Evolutionary conservation across 2,329 filamentous ascomycete species (phyloP), one percentile per base, ranked within the genome.

Genomic region (Trichoderma oligosporum): DNA sequence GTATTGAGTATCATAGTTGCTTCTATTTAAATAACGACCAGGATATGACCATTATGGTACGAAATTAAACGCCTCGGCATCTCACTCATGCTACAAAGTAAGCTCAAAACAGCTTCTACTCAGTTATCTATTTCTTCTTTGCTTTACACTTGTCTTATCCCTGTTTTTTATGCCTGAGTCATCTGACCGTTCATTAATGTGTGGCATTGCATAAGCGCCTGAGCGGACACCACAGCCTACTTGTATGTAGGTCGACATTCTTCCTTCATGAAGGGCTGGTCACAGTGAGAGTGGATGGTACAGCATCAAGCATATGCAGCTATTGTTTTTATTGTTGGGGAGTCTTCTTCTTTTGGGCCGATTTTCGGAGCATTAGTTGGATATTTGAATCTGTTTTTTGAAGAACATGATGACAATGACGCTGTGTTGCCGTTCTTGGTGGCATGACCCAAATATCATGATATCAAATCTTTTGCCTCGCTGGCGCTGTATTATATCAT

Each of bases 401-500:
- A 16, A 11, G 1, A 20, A 7, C 22, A 8, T n/a, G n/a, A n/a
- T 16, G 24, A 16, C 12, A 12, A 36, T 36, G 18, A 6, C 33
- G 41, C 18, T 45, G 18, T 22, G 6, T 16, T 52, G 48, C 36
- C 7, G 16, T 2, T 20, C 16, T 2, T 31, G n/a, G 25, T 24
- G 8, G 44, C 16, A 7, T 25, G 8, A 52, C 16, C 22, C 36
- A 12, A 31, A n/a, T 20, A 22, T 22, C 38, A 36, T 35, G 38
- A 31, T 25, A 16, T 27, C 12, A 29, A 31, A 45, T 11, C 18
- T 9, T 35, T 53, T 46, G 51, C 51, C 51, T 55, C 51, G 51
- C 29, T 55, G 51, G 51, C 51, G 51, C 51, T 36, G 41, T 55
- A 45, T 45, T 44, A 44, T 55, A 9, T 31, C 41, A 55, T 54